phyloP scores from a whole-genome alignment of 78 protist genomes.

The Blattamonas nauphoetae region DNA sequence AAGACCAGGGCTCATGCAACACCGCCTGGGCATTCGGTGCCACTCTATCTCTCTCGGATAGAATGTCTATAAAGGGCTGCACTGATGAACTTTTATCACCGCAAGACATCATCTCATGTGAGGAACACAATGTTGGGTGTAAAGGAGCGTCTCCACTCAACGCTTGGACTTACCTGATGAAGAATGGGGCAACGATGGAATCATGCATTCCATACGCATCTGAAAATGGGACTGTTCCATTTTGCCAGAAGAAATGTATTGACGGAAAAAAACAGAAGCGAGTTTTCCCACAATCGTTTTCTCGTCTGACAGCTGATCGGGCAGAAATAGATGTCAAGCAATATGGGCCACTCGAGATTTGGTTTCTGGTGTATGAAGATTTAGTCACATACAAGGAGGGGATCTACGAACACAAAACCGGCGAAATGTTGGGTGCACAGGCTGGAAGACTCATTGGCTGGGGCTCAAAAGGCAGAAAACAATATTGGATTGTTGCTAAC shows the following conservation, averaged over 20 bases:
- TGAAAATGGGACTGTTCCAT: background rate
- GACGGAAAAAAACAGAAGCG: background rate
- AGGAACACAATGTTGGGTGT: background rate
- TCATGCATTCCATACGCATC: background rate
- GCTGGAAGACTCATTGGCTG: background rate
- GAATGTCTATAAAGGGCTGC: background rate
- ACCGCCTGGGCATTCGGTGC: background rate
- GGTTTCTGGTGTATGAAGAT: background rate
- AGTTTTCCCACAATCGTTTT: too few species aligned
- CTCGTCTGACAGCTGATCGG: too few species aligned
- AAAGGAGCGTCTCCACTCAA: background rate
- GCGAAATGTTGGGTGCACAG: background rate
- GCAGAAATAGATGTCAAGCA: background rate
- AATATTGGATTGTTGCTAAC: background rate
- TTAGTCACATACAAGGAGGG: background rate
- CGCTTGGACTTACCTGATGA: background rate
- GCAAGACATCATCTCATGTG: background rate
- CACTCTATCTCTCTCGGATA: background rate
- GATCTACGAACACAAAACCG: background rate
- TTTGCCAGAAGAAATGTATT: background rate
- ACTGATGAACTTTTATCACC: background rate
- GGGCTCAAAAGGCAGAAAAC: background rate
- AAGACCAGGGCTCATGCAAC: background rate
- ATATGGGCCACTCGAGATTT: background rate
- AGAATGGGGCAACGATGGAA: background rate